Evolutionary conservation across 345 rosid genomes (phyloP), one percentile per base, ranked within the genome.

Genomic region (Punica granatum): DNA sequence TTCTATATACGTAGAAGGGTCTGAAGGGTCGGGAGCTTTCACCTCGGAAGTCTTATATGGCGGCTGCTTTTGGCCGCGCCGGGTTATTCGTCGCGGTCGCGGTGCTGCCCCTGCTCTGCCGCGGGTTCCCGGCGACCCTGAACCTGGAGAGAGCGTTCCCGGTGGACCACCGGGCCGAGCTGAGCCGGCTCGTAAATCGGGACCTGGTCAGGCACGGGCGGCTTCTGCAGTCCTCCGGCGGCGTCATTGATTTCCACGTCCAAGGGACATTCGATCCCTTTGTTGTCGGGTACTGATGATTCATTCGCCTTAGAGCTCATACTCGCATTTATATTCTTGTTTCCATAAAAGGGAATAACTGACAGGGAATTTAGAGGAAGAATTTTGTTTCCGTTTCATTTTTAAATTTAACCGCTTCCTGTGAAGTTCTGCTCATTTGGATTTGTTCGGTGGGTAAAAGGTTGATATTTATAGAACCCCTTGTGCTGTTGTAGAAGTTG

Each of bases 221-320:
- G 73, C 80, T 89, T 81, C 75, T 90, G 72, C 89, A 83, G 80
- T 69, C 87, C 0, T 31, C 80, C 25, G 83, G 66, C 60, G 96
- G 92, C 13, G 88, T 94, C 26, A 78, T 86, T 12, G 96, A 89
- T 89, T 91, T 91, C 65, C 78, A 86, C 3, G 91, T 91, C 32
- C 78, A 72, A n/a, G 99, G 97, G 66, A 87, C 92, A 21, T 91
- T 81, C 80, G 90, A 89, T 86, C 99, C 99, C 53, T 83, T 80
- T 67, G 76, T 82, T 53, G 95, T 91, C 78, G 99, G 98, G 99
- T 93, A 90, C 43, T n/a, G 64, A 25, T 36, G n/a, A 63, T 28
- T 44, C 26, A 48, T 9, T n/a, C n/a, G n/a, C 54, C 30, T 59
- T 19, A 26, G 19, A 14, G 14, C 39, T 65, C 4, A n/a, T 48